Conservation (phyloP, 169 alveolate species). For the Plasmodium reichenowi region DNA sequence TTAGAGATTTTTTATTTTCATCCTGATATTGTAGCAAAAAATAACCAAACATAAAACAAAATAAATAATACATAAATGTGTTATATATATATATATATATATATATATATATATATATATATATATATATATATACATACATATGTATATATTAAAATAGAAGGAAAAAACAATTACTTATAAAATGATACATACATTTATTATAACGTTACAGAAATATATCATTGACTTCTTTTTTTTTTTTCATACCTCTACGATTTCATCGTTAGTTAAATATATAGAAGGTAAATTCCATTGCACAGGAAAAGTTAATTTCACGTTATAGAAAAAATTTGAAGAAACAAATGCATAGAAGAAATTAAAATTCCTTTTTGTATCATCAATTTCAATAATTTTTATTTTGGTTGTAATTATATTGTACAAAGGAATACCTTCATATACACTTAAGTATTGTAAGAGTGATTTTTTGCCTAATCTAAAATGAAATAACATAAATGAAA, state of each 20-base stretch:
- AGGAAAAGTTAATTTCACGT: slow-evolving; percentile 37
- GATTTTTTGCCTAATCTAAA: slow-evolving; percentile 64
- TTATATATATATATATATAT: background rate
- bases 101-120: slow-evolving; percentile 1
- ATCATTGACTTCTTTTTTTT: background rate
- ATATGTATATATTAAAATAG: background rate
- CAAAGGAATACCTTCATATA: slow-evolving; percentile 54
- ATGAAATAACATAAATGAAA: background rate
- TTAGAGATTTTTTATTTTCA: slow-evolving; percentile 15
- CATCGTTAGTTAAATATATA: slow-evolving; percentile 43
- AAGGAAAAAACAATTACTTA: background rate
- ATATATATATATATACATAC: background rate
- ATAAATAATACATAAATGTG: background rate
- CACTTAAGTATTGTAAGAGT: slow-evolving; percentile 59
- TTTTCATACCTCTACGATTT: slow-evolving; percentile 29
- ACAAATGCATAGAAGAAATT: slow-evolving; percentile 51
- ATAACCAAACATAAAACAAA: background rate
- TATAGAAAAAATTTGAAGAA: slow-evolving; percentile 52
- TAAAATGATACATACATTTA: no score
- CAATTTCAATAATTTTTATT: slow-evolving; percentile 64
- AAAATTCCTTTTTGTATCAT: slow-evolving; percentile 63
- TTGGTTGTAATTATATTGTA: slow-evolving; percentile 62
- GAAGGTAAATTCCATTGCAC: slow-evolving; percentile 59
- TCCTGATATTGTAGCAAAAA: slow-evolving; percentile 18
- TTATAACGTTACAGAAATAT: no score